A percentile compares a stretch with the other conserved stretches of the same genome.
Conservation (phyloP, 768 basidiomycete species). For the Tephrocybe sp. region DNA sequence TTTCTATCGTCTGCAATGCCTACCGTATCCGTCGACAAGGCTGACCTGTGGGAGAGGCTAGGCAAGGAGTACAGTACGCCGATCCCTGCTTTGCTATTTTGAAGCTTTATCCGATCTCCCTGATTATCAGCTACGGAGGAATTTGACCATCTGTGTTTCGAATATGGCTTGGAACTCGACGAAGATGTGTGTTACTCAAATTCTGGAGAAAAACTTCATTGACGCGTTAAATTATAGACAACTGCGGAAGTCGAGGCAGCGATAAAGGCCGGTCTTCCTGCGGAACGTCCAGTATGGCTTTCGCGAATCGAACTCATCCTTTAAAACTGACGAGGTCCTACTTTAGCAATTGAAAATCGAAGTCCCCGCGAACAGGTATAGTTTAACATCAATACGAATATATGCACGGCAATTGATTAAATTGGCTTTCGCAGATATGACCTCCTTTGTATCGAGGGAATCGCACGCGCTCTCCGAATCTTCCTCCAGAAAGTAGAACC, state of each 20-base stretch:
- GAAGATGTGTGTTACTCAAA: conserved; percentile 73
- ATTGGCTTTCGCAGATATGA: conserved; percentile 70
- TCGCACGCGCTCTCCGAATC: conserved; percentile 79
- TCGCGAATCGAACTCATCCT: background rate
- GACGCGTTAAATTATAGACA: conserved; percentile 51
- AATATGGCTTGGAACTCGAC: conserved; percentile 96
- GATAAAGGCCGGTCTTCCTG: conserved; percentile 80
- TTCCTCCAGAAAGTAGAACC: conserved; percentile 73
- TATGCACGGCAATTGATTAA: conserved; percentile 3
- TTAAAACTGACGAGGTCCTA: background rate
- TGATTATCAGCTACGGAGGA: conserved; percentile 76
- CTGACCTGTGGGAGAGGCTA: conserved; percentile 86
- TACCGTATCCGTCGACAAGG: conserved; percentile 94
- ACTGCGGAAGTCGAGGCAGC: conserved; percentile 84
- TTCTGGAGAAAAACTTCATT: background rate
- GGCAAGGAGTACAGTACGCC: conserved; percentile 74
- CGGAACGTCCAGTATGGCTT: conserved; percentile 73
- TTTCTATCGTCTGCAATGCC: conserved; percentile 62
- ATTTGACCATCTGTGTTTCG: conserved; percentile 94
- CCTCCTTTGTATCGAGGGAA: conserved; percentile 95
- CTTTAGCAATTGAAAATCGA: conserved; percentile 96
- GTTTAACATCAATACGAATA: conserved; percentile 7
- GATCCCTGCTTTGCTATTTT: conserved; percentile 18
- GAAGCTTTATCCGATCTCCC: conserved; percentile 17
- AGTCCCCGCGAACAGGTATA: conserved; percentile 92